phyloP scores from a whole-genome alignment of 1,284 basidiomycete species.

The Schizophyllum amplum region DNA sequence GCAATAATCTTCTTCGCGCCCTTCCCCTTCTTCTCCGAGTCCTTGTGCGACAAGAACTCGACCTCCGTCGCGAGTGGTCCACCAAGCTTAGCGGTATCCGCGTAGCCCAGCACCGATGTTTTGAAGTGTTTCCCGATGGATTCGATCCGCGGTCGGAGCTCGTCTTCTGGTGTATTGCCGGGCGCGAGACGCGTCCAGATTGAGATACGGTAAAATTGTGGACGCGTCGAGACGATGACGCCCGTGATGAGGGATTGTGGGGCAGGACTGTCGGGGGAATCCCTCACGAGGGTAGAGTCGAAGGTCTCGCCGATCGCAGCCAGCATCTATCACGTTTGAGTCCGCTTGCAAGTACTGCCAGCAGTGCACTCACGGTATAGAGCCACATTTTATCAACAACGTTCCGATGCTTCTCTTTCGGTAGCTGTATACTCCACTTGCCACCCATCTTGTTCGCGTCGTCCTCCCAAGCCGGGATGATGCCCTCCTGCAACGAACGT shows the following conservation, averaged over 20 bases:
- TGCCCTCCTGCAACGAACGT: conserved; percentile 58
- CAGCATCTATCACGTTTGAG: conserved; percentile 70
- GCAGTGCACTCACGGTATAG: conserved; percentile 66
- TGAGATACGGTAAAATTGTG: conserved; percentile 93
- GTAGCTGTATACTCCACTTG: conserved; percentile 98
- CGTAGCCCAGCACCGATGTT: conserved; percentile 78
- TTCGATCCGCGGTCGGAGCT: conserved; percentile 65
- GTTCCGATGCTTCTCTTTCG: conserved; percentile 84
- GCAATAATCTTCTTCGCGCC: conserved; percentile 72
- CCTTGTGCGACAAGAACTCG: conserved; percentile 91
- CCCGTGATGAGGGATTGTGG: conserved; percentile 80
- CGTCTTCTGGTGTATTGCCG: conserved; percentile 34
- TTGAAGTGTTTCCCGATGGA: conserved; percentile 79
- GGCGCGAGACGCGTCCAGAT: conserved; percentile 94
- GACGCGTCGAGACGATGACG: conserved; percentile 90
- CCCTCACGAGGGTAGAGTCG: conserved; percentile 67
- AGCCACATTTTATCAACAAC: conserved; percentile 96
- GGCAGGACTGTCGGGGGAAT: conserved; percentile 37
- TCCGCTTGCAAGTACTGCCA: conserved; percentile 1
- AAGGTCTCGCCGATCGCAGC: conserved; percentile 96
- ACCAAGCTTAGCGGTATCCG: conserved; percentile 64
- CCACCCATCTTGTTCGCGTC: conserved; percentile 93
- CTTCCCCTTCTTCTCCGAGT: conserved; percentile 93
- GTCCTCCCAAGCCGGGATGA: conserved; percentile 96
- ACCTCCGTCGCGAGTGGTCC: conserved; percentile 88